Evolutionary conservation across 257 asterid genomes (phyloP), one percentile per base, ranked within the genome.

Genomic region (Solanum chiquidenum): DNA sequence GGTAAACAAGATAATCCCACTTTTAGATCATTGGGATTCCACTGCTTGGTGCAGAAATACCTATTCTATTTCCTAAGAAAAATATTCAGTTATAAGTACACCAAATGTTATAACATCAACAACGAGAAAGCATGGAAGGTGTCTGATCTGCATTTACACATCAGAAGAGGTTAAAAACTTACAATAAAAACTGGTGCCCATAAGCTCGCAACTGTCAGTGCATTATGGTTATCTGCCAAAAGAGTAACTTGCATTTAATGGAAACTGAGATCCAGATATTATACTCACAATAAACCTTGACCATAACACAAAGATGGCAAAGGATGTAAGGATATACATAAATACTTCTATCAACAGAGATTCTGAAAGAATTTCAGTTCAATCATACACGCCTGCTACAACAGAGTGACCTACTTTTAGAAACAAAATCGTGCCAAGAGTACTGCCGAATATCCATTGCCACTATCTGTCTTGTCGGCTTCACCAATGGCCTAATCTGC

Each of bases 111-210:
- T 27, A 27, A 46, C 23, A 9, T 27, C 69, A 80, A 79, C 66
- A 79, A 49, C 1, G 29, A 29, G 37, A 80, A 42, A 80, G 83
- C 55, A 76, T 29, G 12, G 12, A 40, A 23, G 34, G 60, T 80
- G 37, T 49, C 69, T 18, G 66, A 80, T 80, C 27, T 29, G 85
- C 27, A 49, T 80, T 80, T 29, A 80, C 42, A 31, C 85, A 80
- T 46, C 68, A 80, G 34, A 80, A 83, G 74, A 83, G 84, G 86
- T 60, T 91, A 49, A 87, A 66, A 62, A 91, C 99, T 95, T 92
- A 97, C 99, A 87, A 93, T 83, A 87, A 96, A 80, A 87, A 97
- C 98, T 52, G 98, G 99, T 83, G 95, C 96, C 99, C 99, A 97
- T 87, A 97, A 92, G 95, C 98, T 93, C 88, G 92, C 92, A 33